A percentile compares a stretch with the other conserved stretches of the same genome.
These are phyloP conservation scores for Mesostigma viride DNA, from an alignment of 139 green algal genomes.

Conservation along the genomic window DNA sequence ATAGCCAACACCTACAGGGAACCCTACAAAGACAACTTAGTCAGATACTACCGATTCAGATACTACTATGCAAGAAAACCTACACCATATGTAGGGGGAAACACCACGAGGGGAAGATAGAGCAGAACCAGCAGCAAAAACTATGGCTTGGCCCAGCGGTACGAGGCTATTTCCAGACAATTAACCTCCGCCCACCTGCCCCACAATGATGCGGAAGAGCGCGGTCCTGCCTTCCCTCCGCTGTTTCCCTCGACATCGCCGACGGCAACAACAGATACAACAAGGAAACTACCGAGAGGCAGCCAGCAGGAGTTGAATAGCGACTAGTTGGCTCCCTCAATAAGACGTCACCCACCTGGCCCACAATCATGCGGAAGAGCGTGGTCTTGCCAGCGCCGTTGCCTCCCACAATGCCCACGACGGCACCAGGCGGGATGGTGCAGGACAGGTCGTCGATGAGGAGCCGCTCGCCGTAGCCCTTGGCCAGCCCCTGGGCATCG, in stretches of 20 bases:
- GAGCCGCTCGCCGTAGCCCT: slow-evolving; percentile 32
- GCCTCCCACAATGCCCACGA: slow-evolving; percentile 69
- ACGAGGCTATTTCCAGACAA: no score
- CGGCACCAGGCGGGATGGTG: slow-evolving; percentile 40
- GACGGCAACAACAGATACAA: neutral
- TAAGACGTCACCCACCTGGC: slow-evolving; percentile 10
- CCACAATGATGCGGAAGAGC: slow-evolving; percentile 62
- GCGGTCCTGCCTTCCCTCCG: slow-evolving; percentile 41
- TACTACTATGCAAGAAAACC: no score
- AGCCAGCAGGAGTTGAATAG: neutral
- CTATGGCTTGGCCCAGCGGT: no score
- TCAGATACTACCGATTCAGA: no score
- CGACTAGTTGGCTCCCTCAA: no score
- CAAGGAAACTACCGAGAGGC: neutral
- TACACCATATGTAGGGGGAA: no score
- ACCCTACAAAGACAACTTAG: no score
- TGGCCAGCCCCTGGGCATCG: slow-evolving; percentile 14
- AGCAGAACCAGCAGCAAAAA: no score
- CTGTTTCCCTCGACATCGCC: no score
- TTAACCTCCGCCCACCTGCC: slow-evolving; percentile 9
- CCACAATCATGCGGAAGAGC: slow-evolving; percentile 62
- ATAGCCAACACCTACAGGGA: no score
- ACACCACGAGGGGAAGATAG: no score
- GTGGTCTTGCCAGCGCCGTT: slow-evolving; percentile 52
- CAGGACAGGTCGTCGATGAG: slow-evolving; percentile 35